Evolutionary conservation across 192 early-diverging fungal species (phyloP).

Genomic region (Rhizophagus sp.): DNA sequence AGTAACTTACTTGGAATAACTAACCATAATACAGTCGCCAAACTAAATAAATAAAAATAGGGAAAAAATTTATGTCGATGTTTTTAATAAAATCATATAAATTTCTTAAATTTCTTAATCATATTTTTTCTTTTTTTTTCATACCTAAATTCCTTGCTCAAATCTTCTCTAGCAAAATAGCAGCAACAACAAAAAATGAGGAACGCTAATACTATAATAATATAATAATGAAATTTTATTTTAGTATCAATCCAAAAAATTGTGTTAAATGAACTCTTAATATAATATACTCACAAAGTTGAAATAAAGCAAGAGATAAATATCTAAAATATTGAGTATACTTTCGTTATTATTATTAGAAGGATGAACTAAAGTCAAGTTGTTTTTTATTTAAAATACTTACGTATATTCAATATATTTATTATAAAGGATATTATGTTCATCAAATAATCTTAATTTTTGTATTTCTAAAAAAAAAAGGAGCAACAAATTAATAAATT

Average conservation of each 20-base stretch:
- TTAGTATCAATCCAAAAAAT: not conserved
- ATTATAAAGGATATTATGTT: not conserved
- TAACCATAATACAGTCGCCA: not conserved
- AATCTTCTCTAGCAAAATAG: not conserved
- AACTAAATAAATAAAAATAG: not conserved
- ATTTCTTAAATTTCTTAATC: no score
- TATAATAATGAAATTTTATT: not conserved
- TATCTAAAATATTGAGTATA: not conserved
- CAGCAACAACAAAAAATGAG: not conserved
- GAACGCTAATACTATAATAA: not conserved
- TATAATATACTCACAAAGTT: not conserved
- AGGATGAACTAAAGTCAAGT: no score
- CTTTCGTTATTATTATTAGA: no score
- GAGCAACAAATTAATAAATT: not conserved
- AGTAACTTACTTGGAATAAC: not conserved
- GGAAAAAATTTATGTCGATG: not conserved
- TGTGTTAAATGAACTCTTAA: no score
- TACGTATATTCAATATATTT: not conserved
- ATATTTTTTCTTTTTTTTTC: not conserved
- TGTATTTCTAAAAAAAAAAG: not conserved
- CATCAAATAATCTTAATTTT: not conserved
- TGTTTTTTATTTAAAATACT: not conserved
- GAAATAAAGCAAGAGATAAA: not conserved
- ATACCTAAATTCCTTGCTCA: not conserved
- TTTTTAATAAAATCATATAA: no score